phyloP scores from a whole-genome alignment of 352 stramenopile genomes.

The Globisporangium recalcitrans region DNA sequence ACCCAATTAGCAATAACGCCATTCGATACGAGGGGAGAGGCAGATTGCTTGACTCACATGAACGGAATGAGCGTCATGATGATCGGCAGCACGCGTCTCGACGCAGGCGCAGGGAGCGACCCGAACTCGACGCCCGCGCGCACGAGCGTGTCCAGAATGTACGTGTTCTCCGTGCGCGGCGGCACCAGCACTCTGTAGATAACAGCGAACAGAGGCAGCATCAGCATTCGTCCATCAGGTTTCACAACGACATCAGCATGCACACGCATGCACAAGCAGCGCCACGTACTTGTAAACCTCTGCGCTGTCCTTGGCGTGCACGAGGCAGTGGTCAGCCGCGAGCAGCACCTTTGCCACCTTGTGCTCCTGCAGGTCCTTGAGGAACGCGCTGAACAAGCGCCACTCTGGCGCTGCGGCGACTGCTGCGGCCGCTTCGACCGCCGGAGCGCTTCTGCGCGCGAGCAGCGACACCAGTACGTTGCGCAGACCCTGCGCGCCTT shows the following conservation, averaged over 20 bases:
- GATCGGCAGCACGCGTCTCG: slow-evolving; percentile 42
- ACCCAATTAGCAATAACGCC: too few species aligned
- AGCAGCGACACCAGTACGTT: slow-evolving; percentile 20
- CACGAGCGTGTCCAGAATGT: slow-evolving; percentile 60
- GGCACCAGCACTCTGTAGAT: slow-evolving; percentile 55
- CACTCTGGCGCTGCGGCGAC: slow-evolving; percentile 25
- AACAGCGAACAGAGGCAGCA: slow-evolving; percentile 5
- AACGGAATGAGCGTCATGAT: slow-evolving; percentile 71
- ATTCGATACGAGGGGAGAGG: too few species aligned
- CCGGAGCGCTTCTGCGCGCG: slow-evolving; percentile 6
- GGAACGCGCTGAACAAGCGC: slow-evolving; percentile 70
- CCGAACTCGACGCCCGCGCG: slow-evolving; percentile 68
- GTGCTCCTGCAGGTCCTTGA: slow-evolving; percentile 40
- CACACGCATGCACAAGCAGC: background rate
- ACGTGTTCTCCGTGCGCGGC: slow-evolving; percentile 63
- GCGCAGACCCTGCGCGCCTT: slow-evolving; percentile 27
- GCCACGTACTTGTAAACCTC: slow-evolving; percentile 55
- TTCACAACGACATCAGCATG: background rate
- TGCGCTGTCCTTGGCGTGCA: slow-evolving; percentile 36
- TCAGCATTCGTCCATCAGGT: background rate
- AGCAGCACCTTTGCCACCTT: slow-evolving; percentile 65
- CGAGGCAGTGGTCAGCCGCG: slow-evolving; percentile 48
- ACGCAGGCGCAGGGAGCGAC: slow-evolving; percentile 39
- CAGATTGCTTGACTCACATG: slow-evolving; percentile 35
- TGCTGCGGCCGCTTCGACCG: slow-evolving; percentile 16